Conservation (phyloP, 371 early-diverging fungal genomes). For the Gilbertella persicaria region DNA sequence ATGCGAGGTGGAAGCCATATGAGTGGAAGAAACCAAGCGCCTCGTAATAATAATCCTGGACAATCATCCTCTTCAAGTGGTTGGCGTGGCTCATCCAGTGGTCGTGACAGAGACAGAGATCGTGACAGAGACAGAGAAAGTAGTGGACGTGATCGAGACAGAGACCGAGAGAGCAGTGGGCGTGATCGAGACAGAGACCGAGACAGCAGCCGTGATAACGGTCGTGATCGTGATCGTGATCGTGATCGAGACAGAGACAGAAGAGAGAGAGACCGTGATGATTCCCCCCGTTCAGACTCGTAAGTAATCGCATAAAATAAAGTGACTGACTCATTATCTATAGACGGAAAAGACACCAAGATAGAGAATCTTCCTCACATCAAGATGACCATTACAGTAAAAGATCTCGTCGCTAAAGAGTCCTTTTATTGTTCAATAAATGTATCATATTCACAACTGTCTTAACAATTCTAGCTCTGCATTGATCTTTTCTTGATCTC, state of each 20-base stretch:
- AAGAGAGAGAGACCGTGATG: constrained; percentile 20
- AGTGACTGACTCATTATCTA: not conserved
- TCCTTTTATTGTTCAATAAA: not conserved
- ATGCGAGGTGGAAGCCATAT: constrained; percentile 9
- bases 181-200: constrained; percentile 13
- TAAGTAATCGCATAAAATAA: constrained; percentile 6
- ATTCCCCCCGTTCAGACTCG: constrained; percentile 25
- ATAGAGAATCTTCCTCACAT: constrained; percentile 21
- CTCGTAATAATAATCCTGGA: constrained; percentile 6
- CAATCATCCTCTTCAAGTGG: not conserved
- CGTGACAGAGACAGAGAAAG: constrained; percentile 2
- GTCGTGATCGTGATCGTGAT: not conserved
- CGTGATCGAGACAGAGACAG: constrained; percentile 2
- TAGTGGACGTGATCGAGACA: constrained; percentile 7
- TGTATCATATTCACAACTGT: constrained; percentile 1
- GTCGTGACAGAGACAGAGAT: constrained; percentile 1
- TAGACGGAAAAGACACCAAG: constrained; percentile 25
- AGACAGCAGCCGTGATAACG: not conserved
- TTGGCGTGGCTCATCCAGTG: constrained; percentile 1
- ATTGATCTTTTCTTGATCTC: constrained; percentile 21
- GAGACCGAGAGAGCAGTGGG: constrained; percentile 1
- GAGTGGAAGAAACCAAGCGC: constrained; percentile 1
- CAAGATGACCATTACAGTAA: constrained; percentile 18
- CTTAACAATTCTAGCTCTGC: constrained; percentile 30
- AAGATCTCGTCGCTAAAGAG: constrained; percentile 18